Percentiles rank a stretch among this genome's conserved stretches.
phyloP scores from a whole-genome alignment of 2,329 filamentous ascomycete species.

The Coniochaeta sp. region DNA sequence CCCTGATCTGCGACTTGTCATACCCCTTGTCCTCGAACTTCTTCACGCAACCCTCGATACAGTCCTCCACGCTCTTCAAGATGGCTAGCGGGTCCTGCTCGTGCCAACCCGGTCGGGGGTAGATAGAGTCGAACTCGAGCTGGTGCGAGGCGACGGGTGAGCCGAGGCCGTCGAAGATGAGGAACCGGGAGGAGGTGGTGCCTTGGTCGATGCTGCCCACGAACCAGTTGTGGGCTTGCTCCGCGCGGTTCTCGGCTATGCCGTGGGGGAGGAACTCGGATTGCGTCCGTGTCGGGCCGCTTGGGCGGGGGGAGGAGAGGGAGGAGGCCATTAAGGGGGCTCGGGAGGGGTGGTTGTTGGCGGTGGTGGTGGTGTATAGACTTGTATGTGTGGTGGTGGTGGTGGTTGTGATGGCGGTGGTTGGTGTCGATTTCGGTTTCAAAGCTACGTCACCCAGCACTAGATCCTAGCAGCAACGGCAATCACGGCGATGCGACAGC shows the following conservation, averaged over 20 bases:
- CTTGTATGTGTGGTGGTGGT: too few relatives aligned
- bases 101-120: conserved; percentile 86
- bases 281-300: background rate
- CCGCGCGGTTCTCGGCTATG: conserved; percentile 17
- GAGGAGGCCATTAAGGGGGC: too few relatives aligned
- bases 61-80: conserved; percentile 66
- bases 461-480: too few relatives aligned
- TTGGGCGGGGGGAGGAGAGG: background rate
- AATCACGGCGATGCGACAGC: too few relatives aligned
- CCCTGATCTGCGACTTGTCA: conserved; percentile 60
- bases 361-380: background rate
- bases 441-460: too few relatives aligned
- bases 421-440: too few relatives aligned
- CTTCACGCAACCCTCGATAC: conserved; percentile 69
- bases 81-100: conserved; percentile 80
- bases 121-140: conserved; percentile 78
- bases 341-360: too few relatives aligned
- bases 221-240: conserved; percentile 43
- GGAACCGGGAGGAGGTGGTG: conserved; percentile 81
- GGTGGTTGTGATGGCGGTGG: too few relatives aligned
- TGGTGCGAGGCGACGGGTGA: conserved; percentile 77
- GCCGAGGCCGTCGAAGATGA: conserved; percentile 79
- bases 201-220: conserved; percentile 88
- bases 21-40: conserved; percentile 66
- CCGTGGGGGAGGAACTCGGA: conserved; percentile 13